These are phyloP conservation scores for Umbilicus rupestris DNA, from an alignment of 164 flowering plant species.

Conservation along the genomic window DNA sequence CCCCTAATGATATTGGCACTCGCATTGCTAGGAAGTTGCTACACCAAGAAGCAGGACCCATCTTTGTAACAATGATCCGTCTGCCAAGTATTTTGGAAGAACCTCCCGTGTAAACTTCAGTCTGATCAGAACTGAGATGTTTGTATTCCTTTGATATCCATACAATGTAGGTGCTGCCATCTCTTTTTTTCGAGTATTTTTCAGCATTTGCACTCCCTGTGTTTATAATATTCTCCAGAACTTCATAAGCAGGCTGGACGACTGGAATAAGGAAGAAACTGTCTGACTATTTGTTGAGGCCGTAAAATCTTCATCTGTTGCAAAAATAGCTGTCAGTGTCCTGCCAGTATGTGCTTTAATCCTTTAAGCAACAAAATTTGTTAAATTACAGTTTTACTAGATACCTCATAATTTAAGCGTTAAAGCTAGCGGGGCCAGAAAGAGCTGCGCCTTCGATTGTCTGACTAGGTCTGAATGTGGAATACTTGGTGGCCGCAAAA, in stretches of 20 bases:
- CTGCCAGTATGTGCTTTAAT: background rate
- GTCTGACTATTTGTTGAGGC: no score
- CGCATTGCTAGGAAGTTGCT: conserved; percentile 20
- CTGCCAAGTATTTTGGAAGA: background rate
- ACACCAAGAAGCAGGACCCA: conserved; percentile 10
- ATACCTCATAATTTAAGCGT: background rate
- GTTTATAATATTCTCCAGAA: no score
- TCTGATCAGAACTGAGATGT: background rate
- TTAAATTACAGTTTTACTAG: background rate
- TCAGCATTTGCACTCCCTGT: background rate
- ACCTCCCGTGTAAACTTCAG: background rate
- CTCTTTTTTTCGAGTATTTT: background rate
- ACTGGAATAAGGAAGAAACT: no score
- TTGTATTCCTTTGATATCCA: background rate
- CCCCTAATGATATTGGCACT: conserved; percentile 28
- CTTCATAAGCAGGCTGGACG: no score
- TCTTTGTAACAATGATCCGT: background rate
- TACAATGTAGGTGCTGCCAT: no score
- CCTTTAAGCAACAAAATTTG: conserved; percentile 1
- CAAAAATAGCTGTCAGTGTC: no score
- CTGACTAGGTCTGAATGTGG: background rate
- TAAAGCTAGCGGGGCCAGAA: background rate
- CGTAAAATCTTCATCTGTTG: no score
- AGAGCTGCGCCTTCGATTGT: no score
- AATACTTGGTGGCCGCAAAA: background rate